Conservation (phyloP, 345 rosid species). For the Geranium brycei region DNA sequence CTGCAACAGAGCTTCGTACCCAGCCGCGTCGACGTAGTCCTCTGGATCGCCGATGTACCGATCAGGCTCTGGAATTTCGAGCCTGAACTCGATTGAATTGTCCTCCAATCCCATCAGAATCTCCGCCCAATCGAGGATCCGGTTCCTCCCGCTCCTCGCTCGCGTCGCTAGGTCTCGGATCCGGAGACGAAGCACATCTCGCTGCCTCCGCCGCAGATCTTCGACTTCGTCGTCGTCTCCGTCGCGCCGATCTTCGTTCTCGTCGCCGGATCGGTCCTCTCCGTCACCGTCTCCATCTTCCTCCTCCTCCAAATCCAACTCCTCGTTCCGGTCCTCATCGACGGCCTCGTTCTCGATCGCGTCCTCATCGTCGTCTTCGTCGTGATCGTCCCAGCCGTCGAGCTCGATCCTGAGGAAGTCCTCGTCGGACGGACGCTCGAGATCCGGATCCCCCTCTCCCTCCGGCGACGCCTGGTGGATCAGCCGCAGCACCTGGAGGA, state of each 20-base stretch:
- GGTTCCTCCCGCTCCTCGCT: constrained; percentile 45
- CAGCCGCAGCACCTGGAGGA: constrained; percentile 49
- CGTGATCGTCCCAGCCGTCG: constrained; percentile 46
- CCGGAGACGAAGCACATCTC: constrained; percentile 1
- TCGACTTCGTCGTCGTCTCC: constrained; percentile 19
- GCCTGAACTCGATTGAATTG: constrained; percentile 50
- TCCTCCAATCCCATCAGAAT: constrained; percentile 56
- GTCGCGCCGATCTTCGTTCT: constrained; percentile 19
- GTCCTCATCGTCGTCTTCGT: constrained; percentile 19
- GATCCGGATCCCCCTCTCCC: constrained; percentile 29
- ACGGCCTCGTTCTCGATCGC: constrained; percentile 14
- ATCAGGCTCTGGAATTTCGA: constrained; percentile 38
- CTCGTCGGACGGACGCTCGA: constrained; percentile 30
- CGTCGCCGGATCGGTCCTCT: constrained; percentile 16
- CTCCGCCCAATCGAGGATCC: constrained; percentile 67
- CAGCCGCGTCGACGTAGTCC: constrained; percentile 51
- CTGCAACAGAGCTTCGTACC: constrained; percentile 53
- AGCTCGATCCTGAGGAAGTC: constrained; percentile 44
- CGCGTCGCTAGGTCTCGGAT: constrained; percentile 9
- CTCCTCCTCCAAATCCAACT: constrained; percentile 5
- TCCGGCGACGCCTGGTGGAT: constrained; percentile 40
- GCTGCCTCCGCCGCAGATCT: constrained; percentile 31
- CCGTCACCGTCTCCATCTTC: constrained; percentile 17
- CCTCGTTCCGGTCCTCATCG: constrained; percentile 15
- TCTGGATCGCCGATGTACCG: constrained; percentile 41